Conservation (phyloP, 345 rosid genomes). For the Reutealis trisperma region DNA sequence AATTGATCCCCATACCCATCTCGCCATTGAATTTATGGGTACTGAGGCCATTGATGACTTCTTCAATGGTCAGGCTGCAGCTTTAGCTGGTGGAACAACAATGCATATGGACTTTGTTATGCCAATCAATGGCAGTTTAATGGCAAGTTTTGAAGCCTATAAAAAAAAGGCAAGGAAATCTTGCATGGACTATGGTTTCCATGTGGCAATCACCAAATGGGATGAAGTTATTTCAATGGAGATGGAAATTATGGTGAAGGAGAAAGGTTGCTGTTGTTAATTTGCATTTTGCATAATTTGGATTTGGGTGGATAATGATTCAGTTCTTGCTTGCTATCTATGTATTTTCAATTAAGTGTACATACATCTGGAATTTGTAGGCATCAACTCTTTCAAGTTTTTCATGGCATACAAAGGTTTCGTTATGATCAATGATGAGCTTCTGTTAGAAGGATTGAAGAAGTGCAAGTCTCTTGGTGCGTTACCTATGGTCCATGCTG, state of each 20-base stretch:
- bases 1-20: conserved; percentile 95
- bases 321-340: background rate
- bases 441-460: conserved; percentile 77
- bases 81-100: conserved; percentile 97
- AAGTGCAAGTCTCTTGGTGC: conserved; percentile 95
- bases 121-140: conserved; percentile 76
- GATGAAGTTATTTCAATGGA: conserved; percentile 77
- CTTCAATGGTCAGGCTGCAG: conserved; percentile 99
- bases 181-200: conserved; percentile 98
- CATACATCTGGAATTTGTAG: conserved; percentile 37
- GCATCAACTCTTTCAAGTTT: conserved; percentile 97
- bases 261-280: conserved; percentile 56
- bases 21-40: conserved; percentile 78
- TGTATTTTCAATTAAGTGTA: background rate
- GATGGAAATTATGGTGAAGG: conserved; percentile 87
- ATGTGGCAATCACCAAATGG: conserved; percentile 94
- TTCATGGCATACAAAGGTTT: conserved; percentile 93
- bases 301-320: conserved; percentile 3
- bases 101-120: conserved; percentile 96
- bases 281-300: background rate
- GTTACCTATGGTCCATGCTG: conserved; percentile 98
- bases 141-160: conserved; percentile 73
- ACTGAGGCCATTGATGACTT: conserved; percentile 79
- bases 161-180: conserved; percentile 66
- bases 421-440: conserved; percentile 81